Conservation (phyloP, 2,329 filamentous ascomycete genomes). For the Claviceps pazoutovae region DNA sequence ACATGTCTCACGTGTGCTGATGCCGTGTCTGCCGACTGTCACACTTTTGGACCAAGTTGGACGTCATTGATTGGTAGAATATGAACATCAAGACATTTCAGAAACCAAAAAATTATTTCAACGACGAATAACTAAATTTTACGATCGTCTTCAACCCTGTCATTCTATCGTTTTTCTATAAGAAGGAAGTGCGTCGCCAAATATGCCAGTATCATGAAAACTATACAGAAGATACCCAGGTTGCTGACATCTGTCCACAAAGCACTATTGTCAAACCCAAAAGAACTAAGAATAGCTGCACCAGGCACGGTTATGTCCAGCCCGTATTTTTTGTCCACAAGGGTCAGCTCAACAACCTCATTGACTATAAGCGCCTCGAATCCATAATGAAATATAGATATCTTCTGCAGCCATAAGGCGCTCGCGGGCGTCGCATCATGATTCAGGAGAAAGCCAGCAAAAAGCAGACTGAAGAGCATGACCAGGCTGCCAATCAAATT, state of each 20-base stretch:
- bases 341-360: constrained; percentile 77
- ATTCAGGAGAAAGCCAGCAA: constrained; percentile 87
- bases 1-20: too few relatives aligned
- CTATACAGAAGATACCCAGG: constrained; percentile 65
- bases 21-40: neutral
- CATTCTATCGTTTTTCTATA: constrained; percentile 57
- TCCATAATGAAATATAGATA: constrained; percentile 96
- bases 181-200: constrained; percentile 84
- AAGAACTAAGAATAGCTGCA: constrained; percentile 83
- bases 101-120: too few relatives aligned
- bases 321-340: constrained; percentile 90
- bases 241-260: constrained; percentile 77
- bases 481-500: constrained; percentile 89
- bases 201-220: constrained; percentile 82
- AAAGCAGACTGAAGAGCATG: constrained; percentile 93
- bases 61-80: neutral
- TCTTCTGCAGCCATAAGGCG: constrained; percentile 76
- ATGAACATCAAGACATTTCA: too few relatives aligned
- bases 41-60: neutral
- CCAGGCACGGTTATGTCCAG: constrained; percentile 93
- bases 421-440: constrained; percentile 80
- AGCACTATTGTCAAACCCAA: constrained; percentile 81
- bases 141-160: neutral
- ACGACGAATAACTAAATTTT: too few relatives aligned
- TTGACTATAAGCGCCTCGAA: constrained; percentile 97